Conservation (phyloP, 106 monocot species). For the Dendrobium officinale region DNA sequence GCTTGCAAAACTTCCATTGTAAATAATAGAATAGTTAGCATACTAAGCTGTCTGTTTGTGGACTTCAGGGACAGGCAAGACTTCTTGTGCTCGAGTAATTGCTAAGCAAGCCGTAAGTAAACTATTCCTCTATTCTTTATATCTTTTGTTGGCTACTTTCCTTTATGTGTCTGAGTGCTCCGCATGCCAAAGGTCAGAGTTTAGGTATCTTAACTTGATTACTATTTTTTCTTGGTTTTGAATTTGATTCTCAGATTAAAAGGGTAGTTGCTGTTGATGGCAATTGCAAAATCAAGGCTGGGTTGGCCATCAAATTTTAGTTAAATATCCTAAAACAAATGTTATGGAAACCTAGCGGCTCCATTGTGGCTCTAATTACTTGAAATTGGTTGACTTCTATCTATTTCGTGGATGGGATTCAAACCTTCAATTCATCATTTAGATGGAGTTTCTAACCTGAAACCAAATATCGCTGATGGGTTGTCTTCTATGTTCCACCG, state of each 20-base stretch:
- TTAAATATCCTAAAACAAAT: neutral
- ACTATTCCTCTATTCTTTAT: neutral
- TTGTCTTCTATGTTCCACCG: too few species aligned
- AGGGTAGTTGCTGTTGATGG: neutral
- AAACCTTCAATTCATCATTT: neutral
- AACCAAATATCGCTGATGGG: too few species aligned
- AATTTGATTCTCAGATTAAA: neutral
- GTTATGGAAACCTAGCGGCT: neutral
- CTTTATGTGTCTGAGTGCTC: neutral
- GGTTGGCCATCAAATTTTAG: neutral
- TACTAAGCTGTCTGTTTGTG: neutral
- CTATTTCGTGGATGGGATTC: neutral
- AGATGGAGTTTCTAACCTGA: too few species aligned
- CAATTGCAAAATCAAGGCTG: neutral
- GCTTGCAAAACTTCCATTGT: neutral
- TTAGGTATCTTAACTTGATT: neutral
- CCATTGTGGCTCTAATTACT: neutral
- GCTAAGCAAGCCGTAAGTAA: conserved; percentile 79
- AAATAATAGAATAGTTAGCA: neutral
- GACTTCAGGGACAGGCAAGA: conserved; percentile 82
- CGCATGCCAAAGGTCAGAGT: neutral
- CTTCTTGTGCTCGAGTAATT: conserved; percentile 91
- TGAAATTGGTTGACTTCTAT: neutral
- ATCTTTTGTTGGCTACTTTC: neutral
- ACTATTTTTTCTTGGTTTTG: neutral